Percentiles rank a stretch among this genome's conserved stretches.
These are phyloP conservation scores for Pueraria montana DNA, from an alignment of 306 rosid species.

Conservation along the genomic window DNA sequence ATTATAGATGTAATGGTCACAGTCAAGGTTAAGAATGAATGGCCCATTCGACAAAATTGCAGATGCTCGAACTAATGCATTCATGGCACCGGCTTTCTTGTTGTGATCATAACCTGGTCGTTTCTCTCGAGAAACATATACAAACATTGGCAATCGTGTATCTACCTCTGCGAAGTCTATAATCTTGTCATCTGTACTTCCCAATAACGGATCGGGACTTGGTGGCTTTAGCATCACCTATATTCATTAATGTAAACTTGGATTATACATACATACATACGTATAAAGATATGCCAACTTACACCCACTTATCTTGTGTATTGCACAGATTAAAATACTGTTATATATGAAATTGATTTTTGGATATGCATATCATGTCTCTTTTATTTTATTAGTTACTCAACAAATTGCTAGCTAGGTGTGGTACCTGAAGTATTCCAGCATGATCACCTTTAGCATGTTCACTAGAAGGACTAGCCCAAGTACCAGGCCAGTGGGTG, in stretches of 20 bases:
- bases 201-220: neutral
- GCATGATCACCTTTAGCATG: conserved; percentile 9
- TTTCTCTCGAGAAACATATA: neutral
- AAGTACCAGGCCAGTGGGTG: conserved; percentile 1
- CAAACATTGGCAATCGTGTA: neutral
- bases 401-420: too few species aligned
- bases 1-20: neutral
- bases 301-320: too few species aligned
- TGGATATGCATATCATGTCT: too few species aligned
- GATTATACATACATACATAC: too few species aligned
- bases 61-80: neutral
- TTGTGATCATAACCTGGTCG: neutral
- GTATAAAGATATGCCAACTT: too few species aligned
- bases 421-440: conserved; percentile 11
- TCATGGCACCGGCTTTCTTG: neutral
- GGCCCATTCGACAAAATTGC: neutral
- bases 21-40: neutral
- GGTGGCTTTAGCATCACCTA: conserved; percentile 5
- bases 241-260: neutral
- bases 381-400: too few species aligned
- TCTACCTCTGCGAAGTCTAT: neutral
- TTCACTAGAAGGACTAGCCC: neutral
- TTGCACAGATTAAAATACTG: too few species aligned
- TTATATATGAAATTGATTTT: too few species aligned
- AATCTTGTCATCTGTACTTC: neutral